Base-by-base conservation (phyloP, 129 eudicot species). In the Saposhnikovia divaricata region DNA sequence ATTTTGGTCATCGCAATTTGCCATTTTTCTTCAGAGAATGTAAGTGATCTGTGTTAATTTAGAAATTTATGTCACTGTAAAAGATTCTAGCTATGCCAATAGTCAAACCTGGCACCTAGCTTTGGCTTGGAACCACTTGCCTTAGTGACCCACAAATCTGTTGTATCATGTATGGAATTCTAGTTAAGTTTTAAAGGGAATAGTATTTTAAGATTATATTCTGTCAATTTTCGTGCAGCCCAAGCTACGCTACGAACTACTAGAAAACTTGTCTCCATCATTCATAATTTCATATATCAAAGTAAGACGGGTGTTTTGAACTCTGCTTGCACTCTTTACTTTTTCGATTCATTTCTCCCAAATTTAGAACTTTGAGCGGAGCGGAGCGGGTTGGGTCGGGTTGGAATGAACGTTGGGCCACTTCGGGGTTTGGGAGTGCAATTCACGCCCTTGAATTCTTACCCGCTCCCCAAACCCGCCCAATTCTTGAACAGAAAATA, bases 41-140 rank as follows among this genome's bases (percentile, higher is more conserved):
- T 19, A 25, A 44, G 9, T 73, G 25, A 6, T 14, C 18, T 61
- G 18, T 61, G 34, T 43, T 4, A 23, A 18, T 79, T 4, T 39
- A 7, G 59, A 9, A 40, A 14, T 38, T 38, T 38, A 31, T 71
- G n/a, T 23, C 19, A n/a, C 43, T 15, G 25, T 39, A 6, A n/a
- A 6, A 8, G 13, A 39, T 10, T 75, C 3, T 53, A 19, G 27
- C 23, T 38, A 4, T 38, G 44, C 47, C 38, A 65, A 38, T 38
- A 19, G 72, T 77, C 80, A 55, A 77, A 21, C 63, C 46, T 37
- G 80, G 80, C 72, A 55, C 23, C 80, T 77, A 37, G 50, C 79
- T 75, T 31, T 48, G 12, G 38, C 75, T 37, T 37, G 74, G 46
- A 12, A 10, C 70, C 38, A 25, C 9, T 10, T 63, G 37, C 37